A percentile compares a stretch with the other conserved stretches of the same genome.
Conservation (phyloP, 768 basidiomycete species). For the Auriscalpium orientale region DNA sequence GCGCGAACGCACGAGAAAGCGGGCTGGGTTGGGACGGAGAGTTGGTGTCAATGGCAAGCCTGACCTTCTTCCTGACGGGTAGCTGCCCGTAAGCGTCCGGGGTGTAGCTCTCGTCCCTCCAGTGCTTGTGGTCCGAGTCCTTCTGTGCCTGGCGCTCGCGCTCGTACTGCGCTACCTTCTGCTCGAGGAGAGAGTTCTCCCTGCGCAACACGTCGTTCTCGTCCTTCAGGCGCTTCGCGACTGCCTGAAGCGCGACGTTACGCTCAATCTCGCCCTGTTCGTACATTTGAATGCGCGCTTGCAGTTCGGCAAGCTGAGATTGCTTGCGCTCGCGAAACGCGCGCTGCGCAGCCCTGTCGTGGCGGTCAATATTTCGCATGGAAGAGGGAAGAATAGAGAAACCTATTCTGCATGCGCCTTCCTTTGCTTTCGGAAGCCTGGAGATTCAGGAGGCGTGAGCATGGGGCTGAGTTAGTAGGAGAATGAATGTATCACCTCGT, state of each 20-base stretch:
- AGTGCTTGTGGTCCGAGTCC: constrained; percentile 45
- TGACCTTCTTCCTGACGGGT: constrained; percentile 32
- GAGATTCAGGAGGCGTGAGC: constrained; percentile 13
- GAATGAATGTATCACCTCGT: constrained; percentile 37
- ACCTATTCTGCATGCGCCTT: constrained; percentile 73
- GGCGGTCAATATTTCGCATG: background rate
- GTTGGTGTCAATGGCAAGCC: constrained; percentile 19
- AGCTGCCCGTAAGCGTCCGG: constrained; percentile 9
- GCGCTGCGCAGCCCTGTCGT: constrained; percentile 73
- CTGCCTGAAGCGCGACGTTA: constrained; percentile 74
- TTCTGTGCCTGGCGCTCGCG: constrained; percentile 15
- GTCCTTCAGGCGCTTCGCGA: constrained; percentile 79
- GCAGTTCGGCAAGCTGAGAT: constrained; percentile 79
- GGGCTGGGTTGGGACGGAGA: constrained; percentile 21
- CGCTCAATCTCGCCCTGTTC: constrained; percentile 90
- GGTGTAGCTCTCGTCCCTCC: constrained; percentile 43
- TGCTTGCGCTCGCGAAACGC: constrained; percentile 89
- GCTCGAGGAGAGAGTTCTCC: constrained; percentile 58
- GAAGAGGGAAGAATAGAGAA: background rate
- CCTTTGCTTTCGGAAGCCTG: constrained; percentile 44
- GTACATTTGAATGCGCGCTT: constrained; percentile 76
- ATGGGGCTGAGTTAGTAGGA: background rate
- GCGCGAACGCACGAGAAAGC: constrained; percentile 14
- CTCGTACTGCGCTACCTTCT: constrained; percentile 26
- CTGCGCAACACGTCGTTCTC: constrained; percentile 70